Evolutionary conservation across 306 rosid genomes (phyloP), one percentile per base, ranked within the genome.

Genomic region (Carpinus viminea): DNA sequence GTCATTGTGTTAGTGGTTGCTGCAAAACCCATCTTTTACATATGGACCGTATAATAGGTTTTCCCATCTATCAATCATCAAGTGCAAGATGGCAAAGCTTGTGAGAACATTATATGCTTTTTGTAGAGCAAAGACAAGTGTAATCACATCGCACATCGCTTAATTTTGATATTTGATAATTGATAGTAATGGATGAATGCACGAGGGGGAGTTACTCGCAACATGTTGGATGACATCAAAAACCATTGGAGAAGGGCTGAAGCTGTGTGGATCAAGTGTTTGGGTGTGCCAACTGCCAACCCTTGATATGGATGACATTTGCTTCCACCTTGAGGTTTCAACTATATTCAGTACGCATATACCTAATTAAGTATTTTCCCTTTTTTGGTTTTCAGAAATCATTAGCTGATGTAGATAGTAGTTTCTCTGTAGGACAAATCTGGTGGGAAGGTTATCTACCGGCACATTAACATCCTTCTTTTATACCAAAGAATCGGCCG

Each of bases 271-370:
- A 92, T 95, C 81, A 94, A 95, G 85, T 91, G 97, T 78, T 88
- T 95, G 90, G 98, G 98, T 48, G 97, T 90, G 78, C 98, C 98
- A 59, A 91, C 97, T 90, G 78, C 98, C 98, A 59, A 91, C 97
- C 77, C 88, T 95, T 75, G 98, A 95, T 79, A 91, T 95, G 93
- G 93, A 90, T 79, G 92, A 88, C 43, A 81, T 95, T 74, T 95
- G 93, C 89, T 95, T 91, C 88, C 97, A 92, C 71, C 92, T 95
- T 45, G 95, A 91, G 97, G 98, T 93, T 72, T 64, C 85, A 74
- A 66, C 56, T 60, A 36, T 26, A 45, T 59, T 59, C 68, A 12
- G 21, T 55, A 8, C 62, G 7, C 21, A 10, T 62, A 54, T 31
- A 5, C 28, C 21, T 0, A 34, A 1, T 2, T 8, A 65, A 38